Base-by-base conservation (phyloP, 2,329 filamentous ascomycete species). In the Lecanicillium sp. region DNA sequence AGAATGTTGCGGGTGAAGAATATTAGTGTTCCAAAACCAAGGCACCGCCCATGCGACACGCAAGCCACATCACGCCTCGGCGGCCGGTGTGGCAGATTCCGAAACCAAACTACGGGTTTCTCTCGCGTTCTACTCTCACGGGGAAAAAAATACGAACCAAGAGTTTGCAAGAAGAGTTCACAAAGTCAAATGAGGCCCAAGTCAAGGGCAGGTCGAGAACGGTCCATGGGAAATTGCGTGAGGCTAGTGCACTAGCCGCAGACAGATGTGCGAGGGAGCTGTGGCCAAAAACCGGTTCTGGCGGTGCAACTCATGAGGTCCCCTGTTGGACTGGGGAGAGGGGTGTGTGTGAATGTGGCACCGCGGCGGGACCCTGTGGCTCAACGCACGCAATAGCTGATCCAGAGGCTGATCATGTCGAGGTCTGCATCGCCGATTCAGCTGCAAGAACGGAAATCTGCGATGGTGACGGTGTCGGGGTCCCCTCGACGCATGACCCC, bases 321-420 rank as follows among this genome's bases (percentile, higher is more conserved):
- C 37, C 37, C 23, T 27, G 32, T 14, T 19, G 15, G n/a, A n/a
- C 26, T 36, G 41, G 15, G 10, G 26, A 15, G n/a, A 5, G 14
- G 19, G 33, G 33, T 14, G 33, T n/a, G n/a, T 36, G 33, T n/a
- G 15, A 6, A 17, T 30, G 44, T 38, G 44, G 35, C 26, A 29
- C 8, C 33, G 19, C 26, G 9, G 33, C 19, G 44, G 42, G 44
- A 39, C 33, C 35, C 44, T 46, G 44, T 46, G 44, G 44, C 44
- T 30, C 35, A 30, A 41, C 15, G 7, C 14, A 29, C 19, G 23
- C 15, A 32, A 32, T 27, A n/a, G 14, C 15, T 39, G 44, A 46
- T 46, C 24, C 26, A 17, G 35, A 39, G 23, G 35, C 10, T 32
- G 10, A 27, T 6, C 33, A 15, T 17, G 36, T 44, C 19, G 20